Conservation (phyloP, 1,284 basidiomycete species). For the Irpex sp. region DNA sequence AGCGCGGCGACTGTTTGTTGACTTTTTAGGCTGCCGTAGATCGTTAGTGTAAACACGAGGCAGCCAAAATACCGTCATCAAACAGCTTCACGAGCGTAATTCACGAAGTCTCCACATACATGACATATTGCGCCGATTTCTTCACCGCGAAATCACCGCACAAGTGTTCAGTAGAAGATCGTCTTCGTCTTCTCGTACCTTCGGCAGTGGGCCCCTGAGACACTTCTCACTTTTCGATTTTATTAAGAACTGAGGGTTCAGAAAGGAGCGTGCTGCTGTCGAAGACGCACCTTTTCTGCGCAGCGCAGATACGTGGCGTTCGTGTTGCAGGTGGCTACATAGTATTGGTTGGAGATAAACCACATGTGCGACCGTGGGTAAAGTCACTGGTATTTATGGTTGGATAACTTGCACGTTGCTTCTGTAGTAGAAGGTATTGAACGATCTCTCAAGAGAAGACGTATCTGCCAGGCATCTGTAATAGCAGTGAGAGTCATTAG, state of each 20-base stretch:
- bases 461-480: neutral
- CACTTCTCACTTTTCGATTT: neutral
- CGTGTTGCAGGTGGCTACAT: neutral
- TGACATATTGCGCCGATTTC: neutral
- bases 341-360: neutral
- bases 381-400: neutral
- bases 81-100: neutral
- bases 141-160: neutral
- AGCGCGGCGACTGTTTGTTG: neutral
- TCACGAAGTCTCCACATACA: neutral
- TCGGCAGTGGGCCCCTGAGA: neutral
- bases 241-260: neutral
- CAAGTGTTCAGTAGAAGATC: neutral
- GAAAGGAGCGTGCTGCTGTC: neutral
- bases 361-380: neutral
- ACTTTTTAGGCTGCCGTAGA: neutral
- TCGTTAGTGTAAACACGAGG: neutral
- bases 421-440: neutral
- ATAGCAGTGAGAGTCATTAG: neutral
- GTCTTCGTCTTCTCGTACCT: neutral
- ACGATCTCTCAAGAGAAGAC: neutral
- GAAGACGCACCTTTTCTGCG: constrained; percentile 3
- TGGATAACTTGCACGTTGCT: neutral
- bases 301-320: constrained; percentile 1
- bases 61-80: neutral